Evolutionary conservation across 192 early-diverging fungal genomes (phyloP), one percentile per base, ranked within the genome.

Genomic region (Coemansia sp.): DNA sequence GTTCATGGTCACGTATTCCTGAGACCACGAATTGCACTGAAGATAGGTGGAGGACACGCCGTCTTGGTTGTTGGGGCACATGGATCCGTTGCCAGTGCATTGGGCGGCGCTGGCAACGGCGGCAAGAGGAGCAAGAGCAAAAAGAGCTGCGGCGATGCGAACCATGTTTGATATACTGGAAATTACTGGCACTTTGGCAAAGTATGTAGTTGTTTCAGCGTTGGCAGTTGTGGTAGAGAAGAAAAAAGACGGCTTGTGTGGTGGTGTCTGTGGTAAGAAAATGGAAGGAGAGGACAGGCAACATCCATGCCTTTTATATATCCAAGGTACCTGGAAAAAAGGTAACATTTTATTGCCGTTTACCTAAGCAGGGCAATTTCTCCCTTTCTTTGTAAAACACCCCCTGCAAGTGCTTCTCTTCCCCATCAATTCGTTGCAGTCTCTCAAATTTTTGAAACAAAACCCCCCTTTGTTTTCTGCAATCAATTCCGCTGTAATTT

Each of bases 21-120:
- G 48, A 49, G 50, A 64, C 75, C 66, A 75, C 66, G 63, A 74
- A 60, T 77, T 74, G 70, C 81, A 83, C 76, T 83, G 81, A 10
- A 83, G 81, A 64, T 83, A 83, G 65, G 76, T 83, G 13, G 72
- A 40, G 13, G 76, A 83, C 17, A 78, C 81, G 39, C 81, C 81
- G 32, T 83, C 81, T 55, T 71, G 69, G 68, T 51, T 56, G 69
- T 71, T 68, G 12, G 81, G 81, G 72, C 81, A 83, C 56, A 69
- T 77, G 58, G 81, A 77, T 2, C 61, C 56, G 58, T 77, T 83
- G 7, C 81, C 81, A 1, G 63, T 66, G 72, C 81, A 83, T 67
- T 77, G 70, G 50, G 74, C 61, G 58, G 68, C 80, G 59, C 20
- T 65, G 37, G 63, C 46, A 4, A 64, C n/a, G 46, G 64, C 46